These are phyloP conservation scores for Rhododendron kiyosumense DNA, from an alignment of 148 eudicot species.

Conservation along the genomic window DNA sequence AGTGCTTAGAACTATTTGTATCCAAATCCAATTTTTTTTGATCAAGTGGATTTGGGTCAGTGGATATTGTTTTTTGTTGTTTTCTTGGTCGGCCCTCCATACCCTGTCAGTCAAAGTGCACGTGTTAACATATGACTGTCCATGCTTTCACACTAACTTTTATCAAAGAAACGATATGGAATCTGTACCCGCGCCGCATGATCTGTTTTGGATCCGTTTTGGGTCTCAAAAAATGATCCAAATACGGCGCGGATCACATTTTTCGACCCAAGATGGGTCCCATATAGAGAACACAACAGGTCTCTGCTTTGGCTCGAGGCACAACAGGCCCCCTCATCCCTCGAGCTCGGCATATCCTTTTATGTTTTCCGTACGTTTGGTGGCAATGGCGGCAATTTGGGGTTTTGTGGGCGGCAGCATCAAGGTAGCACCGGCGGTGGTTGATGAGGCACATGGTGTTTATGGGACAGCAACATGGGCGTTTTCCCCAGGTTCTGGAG, in stretches of 20 bases:
- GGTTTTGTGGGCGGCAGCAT: no score
- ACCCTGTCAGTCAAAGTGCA: neutral
- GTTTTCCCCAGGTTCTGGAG: no score
- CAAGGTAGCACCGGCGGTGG: no score
- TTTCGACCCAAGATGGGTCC: neutral
- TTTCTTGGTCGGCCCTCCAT: neutral
- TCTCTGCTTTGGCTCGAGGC: neutral
- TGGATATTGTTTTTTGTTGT: neutral
- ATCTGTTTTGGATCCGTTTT: no score
- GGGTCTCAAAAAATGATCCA: neutral
- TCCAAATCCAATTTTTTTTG: neutral
- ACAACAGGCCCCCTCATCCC: neutral
- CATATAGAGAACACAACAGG: neutral
- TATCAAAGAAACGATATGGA: neutral
- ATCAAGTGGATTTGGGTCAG: neutral
- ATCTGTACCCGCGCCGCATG: no score
- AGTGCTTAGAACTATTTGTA: neutral
- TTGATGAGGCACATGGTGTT: no score
- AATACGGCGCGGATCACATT: neutral
- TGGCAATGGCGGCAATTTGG: no score
- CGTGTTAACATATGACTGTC: neutral
- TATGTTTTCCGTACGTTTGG: neutral
- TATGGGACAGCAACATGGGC: no score
- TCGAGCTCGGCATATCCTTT: neutral
- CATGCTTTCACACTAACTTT: neutral